Evolutionary conservation across 768 basidiomycete genomes (phyloP), one percentile per base, ranked within the genome.

Genomic region (Nidularia pulvinata): DNA sequence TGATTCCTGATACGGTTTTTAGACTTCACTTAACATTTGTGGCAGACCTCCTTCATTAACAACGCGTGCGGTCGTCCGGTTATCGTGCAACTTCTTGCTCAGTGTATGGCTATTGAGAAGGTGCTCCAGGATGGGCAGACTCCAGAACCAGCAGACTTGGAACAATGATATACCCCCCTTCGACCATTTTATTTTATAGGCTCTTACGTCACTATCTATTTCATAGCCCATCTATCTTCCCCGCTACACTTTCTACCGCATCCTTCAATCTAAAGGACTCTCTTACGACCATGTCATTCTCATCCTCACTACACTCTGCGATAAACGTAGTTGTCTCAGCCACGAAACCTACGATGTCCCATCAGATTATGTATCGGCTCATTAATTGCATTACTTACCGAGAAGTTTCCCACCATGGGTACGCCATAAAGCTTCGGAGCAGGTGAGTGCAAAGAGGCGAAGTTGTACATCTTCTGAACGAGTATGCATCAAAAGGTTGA

Each of bases 271-370:
- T 77, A 57, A 85, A 81, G 14, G 87, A 82, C 59, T 85, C 85
- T 53, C 74, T 78, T 4, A 93, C 89, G 13, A 95, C 91, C 54
- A 78, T 78, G 57, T 93, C 91, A 65, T 93, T 87, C 59, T 95
- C 94, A 62, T 96, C 93, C 69, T 94, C 92, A 4, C 84, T 82
- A 62, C 86, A 90, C 67, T 96, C 95, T 4, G 85, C 85, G 51
- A 96, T 86, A 71, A 96, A 94, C 30, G 90, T 87, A 14, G 89
- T 77, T 32, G 93, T 89, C 66, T 96, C 95, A 7, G 85, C 75
- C 13, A 82, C 85, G 60, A 92, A 89, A 9, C 87, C 91, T 91
- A 59, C 33, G 55, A 6, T 35, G 46, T 47, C 30, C 14, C 34
- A 36, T 47, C n/a, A 51, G 44, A 34, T 37, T 45, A 48, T 42